Evolutionary conservation across 257 asterid species (phyloP).

Genomic region (Nicotiana sylvestris): DNA sequence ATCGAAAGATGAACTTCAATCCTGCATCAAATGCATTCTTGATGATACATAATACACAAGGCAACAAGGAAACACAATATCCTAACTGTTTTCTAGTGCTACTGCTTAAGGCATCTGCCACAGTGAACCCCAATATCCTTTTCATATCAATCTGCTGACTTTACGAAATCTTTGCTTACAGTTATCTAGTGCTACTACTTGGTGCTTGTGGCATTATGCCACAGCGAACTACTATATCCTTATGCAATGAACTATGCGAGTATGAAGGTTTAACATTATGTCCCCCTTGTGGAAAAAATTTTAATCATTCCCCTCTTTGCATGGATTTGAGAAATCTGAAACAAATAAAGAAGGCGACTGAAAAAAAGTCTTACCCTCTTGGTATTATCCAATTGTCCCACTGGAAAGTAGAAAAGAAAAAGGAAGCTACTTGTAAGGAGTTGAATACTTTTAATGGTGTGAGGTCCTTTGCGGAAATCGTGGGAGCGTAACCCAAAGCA

Average conservation of each 20-base stretch:
- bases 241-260: not conserved
- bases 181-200: not conserved
- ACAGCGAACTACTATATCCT: not conserved
- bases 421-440: too few species aligned
- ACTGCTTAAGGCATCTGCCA: not conserved
- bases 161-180: not conserved
- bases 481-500: too few species aligned
- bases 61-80: not conserved
- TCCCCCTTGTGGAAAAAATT: constrained; percentile 29
- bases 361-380: not conserved
- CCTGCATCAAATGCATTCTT: not conserved
- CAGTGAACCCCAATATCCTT: constrained; percentile 1
- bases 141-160: not conserved
- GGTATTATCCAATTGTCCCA: not conserved
- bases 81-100: not conserved
- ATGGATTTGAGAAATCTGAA: constrained; percentile 83
- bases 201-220: not conserved
- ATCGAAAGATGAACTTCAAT: not conserved
- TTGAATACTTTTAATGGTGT: too few species aligned
- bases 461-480: too few species aligned
- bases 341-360: not conserved
- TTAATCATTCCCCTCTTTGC: constrained; percentile 64
- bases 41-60: not conserved
- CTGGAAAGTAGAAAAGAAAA: too few species aligned
- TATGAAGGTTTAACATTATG: not conserved